Conservation (phyloP, 2,329 filamentous ascomycete species). For the Ustulina deusta region DNA sequence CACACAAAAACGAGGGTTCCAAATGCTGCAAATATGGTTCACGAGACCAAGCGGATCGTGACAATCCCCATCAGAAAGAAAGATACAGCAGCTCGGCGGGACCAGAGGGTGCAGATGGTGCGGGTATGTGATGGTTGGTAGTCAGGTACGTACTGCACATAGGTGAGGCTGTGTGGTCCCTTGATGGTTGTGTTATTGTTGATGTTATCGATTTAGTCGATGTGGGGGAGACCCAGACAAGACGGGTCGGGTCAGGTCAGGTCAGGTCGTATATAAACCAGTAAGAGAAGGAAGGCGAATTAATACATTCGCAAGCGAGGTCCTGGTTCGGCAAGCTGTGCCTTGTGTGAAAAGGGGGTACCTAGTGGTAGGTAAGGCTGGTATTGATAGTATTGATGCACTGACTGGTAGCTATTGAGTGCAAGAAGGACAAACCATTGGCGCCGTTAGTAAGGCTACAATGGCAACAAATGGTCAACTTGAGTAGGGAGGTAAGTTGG, state of each 20-base stretch:
- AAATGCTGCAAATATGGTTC: constrained; percentile 1
- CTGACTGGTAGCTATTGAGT: constrained; percentile 12
- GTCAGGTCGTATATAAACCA: constrained; percentile 24
- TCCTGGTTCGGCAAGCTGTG: constrained; percentile 18
- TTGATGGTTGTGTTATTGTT: constrained; percentile 3
- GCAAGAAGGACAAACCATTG: constrained; percentile 22
- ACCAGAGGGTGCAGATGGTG: not conserved
- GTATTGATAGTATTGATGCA: constrained; percentile 23
- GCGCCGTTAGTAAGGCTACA: constrained; percentile 21
- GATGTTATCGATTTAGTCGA: constrained; percentile 2
- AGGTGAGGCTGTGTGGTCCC: constrained; percentile 11
- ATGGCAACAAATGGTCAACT: constrained; percentile 9
- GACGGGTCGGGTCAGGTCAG: not conserved
- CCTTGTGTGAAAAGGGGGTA: constrained; percentile 21
- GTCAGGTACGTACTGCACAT: constrained; percentile 8
- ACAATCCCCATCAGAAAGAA: constrained; percentile 17
- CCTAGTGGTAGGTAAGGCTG: constrained; percentile 19
- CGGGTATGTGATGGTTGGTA: not conserved
- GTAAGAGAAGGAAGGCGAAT: constrained; percentile 2
- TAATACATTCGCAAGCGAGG: constrained; percentile 12
- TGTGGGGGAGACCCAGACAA: constrained; percentile 3
- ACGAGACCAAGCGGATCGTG: constrained; percentile 5
- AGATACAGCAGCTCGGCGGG: not conserved
- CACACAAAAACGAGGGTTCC: constrained; percentile 7
- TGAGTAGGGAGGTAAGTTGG: not conserved